Evolutionary conservation across 169 alveolate species (phyloP), one percentile per base, ranked within the genome.

Genomic region (Cardiosporidium cionae): DNA sequence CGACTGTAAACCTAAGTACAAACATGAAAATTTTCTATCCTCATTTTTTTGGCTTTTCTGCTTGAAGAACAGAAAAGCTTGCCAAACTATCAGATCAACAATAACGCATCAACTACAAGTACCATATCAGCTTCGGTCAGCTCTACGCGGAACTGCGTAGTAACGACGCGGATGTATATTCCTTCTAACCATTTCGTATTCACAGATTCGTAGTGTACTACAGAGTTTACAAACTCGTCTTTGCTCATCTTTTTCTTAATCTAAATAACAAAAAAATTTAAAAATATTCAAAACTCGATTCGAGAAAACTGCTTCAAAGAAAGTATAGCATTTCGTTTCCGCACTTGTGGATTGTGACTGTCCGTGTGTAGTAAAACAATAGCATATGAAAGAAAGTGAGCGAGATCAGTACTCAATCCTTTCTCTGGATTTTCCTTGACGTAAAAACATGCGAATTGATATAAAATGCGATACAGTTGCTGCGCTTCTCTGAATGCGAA

Each of bases 311-410:
- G n/a, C n/a, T n/a, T n/a, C n/a, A n/a, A n/a, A n/a, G n/a, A n/a
- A n/a, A n/a, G n/a, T n/a, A n/a, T n/a, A n/a, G n/a, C n/a, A n/a
- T n/a, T n/a, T n/a, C n/a, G n/a, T n/a, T n/a, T n/a, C n/a, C n/a
- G n/a, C 16, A 44, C 80, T 44, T 65, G 58, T 9, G 72, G 74
- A 33, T 74, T 74, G 68, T 74, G 80, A 22, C 73, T 25, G 23
- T 74, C 80, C 0, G 80, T 74, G 36, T 74, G 80, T 3, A 74
- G 69, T 62, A 74, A 29, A 1, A 74, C 36, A 34, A 74, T 74
- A 23, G 80, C 80, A 52, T 74, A 74, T n/a, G 80, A 69, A 6
- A 74, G 74, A 33, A 74, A 67, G 28, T 74, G 80, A 9, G 69
- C 80, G 0, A 69, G 58, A 27, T 74, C 80, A 0, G 69, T 25